Conservation (phyloP, 2,329 filamentous ascomycete species). For the Hymenoscyphus fraxineus region DNA sequence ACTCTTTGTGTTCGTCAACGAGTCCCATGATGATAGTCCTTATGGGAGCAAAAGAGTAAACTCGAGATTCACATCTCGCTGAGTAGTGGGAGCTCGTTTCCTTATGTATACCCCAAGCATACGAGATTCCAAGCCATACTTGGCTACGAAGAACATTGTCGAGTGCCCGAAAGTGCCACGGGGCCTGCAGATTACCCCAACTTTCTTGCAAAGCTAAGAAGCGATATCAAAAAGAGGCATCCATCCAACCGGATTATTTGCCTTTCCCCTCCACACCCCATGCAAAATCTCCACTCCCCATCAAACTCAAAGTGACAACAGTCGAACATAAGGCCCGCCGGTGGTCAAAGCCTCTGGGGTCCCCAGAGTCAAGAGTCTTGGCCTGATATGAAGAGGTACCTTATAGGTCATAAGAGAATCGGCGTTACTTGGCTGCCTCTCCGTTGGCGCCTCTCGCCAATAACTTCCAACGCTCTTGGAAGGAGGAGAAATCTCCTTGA, state of each 20-base stretch:
- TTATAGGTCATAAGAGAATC: neutral
- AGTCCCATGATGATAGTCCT: conserved; percentile 1
- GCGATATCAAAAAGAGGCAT: neutral
- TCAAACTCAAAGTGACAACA: neutral
- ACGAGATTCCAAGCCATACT: neutral
- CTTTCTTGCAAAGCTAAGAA: neutral
- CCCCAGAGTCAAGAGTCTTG: conserved; percentile 4
- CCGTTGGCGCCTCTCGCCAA: neutral
- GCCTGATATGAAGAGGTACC: neutral
- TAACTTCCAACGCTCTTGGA: conserved; percentile 5
- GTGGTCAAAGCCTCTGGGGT: neutral
- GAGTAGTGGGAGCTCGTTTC: neutral
- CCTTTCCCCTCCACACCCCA: neutral
- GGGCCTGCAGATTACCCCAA: conserved; percentile 1
- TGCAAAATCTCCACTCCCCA: neutral
- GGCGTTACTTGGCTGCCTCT: conserved; percentile 6
- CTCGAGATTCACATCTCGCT: neutral
- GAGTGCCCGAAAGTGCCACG: neutral
- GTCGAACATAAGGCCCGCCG: neutral
- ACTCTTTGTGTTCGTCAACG: neutral
- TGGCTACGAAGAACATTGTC: neutral
- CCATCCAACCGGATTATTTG: neutral
- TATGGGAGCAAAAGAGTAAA: neutral
- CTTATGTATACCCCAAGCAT: neutral
- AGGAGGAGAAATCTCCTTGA: conserved; percentile 7